phyloP scores from a whole-genome alignment of 2,329 filamentous ascomycete species.

The Colletotrichum sp. region DNA sequence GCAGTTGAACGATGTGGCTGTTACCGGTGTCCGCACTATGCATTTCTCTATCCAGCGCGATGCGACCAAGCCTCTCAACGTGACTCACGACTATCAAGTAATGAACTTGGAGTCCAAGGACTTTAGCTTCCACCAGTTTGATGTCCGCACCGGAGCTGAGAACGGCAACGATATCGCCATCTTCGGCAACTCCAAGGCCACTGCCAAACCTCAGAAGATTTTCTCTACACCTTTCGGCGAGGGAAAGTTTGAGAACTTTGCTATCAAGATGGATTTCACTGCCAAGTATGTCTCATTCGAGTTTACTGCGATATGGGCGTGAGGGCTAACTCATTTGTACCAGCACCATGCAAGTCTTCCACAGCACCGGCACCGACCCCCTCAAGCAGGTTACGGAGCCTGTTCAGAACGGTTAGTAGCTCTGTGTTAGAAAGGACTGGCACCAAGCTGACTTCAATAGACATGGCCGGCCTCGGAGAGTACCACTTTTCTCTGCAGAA shows the following conservation, averaged over 20 bases:
- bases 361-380: constrained; percentile 40
- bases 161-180: constrained; percentile 33
- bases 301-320: neutral
- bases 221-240: constrained; percentile 20
- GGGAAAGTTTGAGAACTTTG: constrained; percentile 20
- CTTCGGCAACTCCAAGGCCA: constrained; percentile 17
- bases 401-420: constrained; percentile 36
- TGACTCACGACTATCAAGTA: constrained; percentile 49
- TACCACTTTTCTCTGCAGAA: constrained; percentile 52
- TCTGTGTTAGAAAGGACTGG: too few species aligned
- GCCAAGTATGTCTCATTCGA: constrained; percentile 22
- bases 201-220: neutral
- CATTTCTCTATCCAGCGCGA: constrained; percentile 52
- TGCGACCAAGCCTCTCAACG: constrained; percentile 42
- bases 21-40: constrained; percentile 47
- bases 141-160: constrained; percentile 34
- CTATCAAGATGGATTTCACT: constrained; percentile 18
- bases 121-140: constrained; percentile 20
- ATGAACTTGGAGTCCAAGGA: constrained; percentile 24
- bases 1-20: constrained; percentile 40
- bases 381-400: constrained; percentile 41
- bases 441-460: neutral
- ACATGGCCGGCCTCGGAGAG: constrained; percentile 43
- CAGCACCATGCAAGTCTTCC: constrained; percentile 43
- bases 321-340: neutral